Base-by-base conservation (phyloP, 2,329 filamentous ascomycete species). In the Xylaria sp. region DNA sequence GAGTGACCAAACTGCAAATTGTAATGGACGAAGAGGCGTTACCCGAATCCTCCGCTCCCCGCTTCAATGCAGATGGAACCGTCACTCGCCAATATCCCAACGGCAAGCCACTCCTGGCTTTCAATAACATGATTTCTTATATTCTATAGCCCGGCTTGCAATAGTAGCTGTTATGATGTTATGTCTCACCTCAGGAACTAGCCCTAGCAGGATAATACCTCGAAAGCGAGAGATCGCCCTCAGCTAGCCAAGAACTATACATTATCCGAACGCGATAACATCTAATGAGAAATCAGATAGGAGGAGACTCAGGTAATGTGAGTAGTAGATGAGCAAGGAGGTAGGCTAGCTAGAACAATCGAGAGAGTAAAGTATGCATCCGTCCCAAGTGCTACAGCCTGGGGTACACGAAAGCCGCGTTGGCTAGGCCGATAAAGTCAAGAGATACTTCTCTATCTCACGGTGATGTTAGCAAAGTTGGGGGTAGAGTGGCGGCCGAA, bases 1-100 rank as follows among this genome's bases (percentile, higher is more conserved):
- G 69, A 71, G 71, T 74, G 72, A 72, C 68, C 63, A 67, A 58
- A 22, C 60, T 63, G 51, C 53, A 66, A 61, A 61, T 71, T 62
- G 66, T 67, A 66, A 49, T 59, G 60, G 56, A 61, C 65, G 65
- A 71, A 55, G 67, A 68, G 66, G 72, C 66, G 61, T 66, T 47
- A 64, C 56, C 62, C 56, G 36, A 62, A 65, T 69, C 72, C 63
- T 69, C 65, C 63, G 39, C 70, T 56, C 72, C 71, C 71, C 70
- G 69, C 72, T 70, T 58, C 65, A 61, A 67, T 62, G 59, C 61
- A 61, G 66, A 69, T 63, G 50, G 63, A 54, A 27, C 29, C 29
- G 51, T 69, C 61, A 65, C 49, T 69, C 31, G n/a, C 51, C 38
- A 60, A 59, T 65, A 44, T 44, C n/a, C 27, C 50, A 65, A 56